phyloP scores from a whole-genome alignment of 1,284 basidiomycete genomes.

The Ceratorhiza oryzae-sativae region DNA sequence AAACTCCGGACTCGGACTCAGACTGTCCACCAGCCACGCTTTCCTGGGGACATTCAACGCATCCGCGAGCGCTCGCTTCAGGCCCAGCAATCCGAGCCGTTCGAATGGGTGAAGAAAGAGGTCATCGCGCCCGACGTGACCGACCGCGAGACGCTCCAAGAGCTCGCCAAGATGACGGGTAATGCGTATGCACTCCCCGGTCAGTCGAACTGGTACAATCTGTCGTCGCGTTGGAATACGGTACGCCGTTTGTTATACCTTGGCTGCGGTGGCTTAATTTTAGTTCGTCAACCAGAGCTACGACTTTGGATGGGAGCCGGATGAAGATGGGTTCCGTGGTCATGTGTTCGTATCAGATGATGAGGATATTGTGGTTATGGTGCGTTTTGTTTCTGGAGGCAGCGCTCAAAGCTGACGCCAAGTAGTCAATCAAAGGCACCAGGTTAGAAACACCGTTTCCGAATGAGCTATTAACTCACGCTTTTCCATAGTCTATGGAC shows the following conservation, averaged over 20 bases:
- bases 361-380: conserved; percentile 83
- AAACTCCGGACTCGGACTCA: conserved; percentile 56
- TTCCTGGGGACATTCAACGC: conserved; percentile 58
- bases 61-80: conserved; percentile 62
- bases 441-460: conserved; percentile 7
- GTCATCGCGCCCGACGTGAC: conserved; percentile 74
- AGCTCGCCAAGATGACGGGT: conserved; percentile 88
- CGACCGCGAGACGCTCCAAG: conserved; percentile 80
- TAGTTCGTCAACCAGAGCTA: conserved; percentile 62
- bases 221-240: conserved; percentile 75
- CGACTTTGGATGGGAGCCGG: conserved; percentile 86
- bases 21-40: conserved; percentile 67
- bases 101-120: conserved; percentile 41
- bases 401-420: conserved; percentile 10
- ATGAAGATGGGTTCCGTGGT: conserved; percentile 85
- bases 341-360: conserved; percentile 84
- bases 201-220: conserved; percentile 81
- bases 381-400: background rate
- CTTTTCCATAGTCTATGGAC: conserved; percentile 16
- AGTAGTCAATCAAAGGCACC: conserved; percentile 37
- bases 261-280: conserved; percentile 4
- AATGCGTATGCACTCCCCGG: conserved; percentile 83
- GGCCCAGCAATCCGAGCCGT: conserved; percentile 50
- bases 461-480: background rate
- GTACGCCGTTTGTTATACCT: conserved; percentile 56